Base-by-base conservation (phyloP, 108 stramenopile species). In the Skeletonema tropicum region DNA sequence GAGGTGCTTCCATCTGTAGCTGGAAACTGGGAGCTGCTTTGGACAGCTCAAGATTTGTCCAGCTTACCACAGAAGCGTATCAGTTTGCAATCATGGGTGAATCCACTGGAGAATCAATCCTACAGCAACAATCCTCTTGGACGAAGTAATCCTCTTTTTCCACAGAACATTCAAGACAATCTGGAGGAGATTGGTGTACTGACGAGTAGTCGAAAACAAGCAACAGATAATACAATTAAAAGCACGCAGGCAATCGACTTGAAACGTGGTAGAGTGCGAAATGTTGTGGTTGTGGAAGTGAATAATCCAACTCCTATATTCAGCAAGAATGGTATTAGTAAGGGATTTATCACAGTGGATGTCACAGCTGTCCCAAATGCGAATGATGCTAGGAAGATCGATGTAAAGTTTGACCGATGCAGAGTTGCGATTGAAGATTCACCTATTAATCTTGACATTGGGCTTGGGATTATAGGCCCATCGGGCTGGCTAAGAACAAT, bases 21-120 rank as follows among this genome's bases (percentile, higher is more conserved):
- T 60, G 78, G 78, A 9, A 94, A 86, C 46, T 94, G 93, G 93
- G 87, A 92, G 73, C 68, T 94, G 3, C 46, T 92, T 15, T 94
- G 93, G 93, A 94, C 93, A 13, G 87, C 89, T 6, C 93, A 94
- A 68, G 93, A 94, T 73, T n/a, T 66, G 68, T 55, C 73, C 3
- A 84, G 75, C 41, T 39, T 52, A 31, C 48, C 79, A 13, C 60
- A 58, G 21, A 23, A 68, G 12, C 75, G 81, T 46, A 68, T 42
- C 6, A 74, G 79, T 46, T 75, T 86, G 5, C 57, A 62, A 14
- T 77, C 78, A 5, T 89, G 82, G 83, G 88, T 92, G 48, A 92
- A 88, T 73, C 93, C 93, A 21, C 49, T 94, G 13, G 93, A 94
- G 77, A 92, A 94, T 72, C 93, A 94, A 80, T 83, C 89, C 25